A percentile compares a stretch with the other conserved stretches of the same genome.
These are phyloP conservation scores for Macaranga tanarius DNA, from an alignment of 441 rosid species.

Conservation along the genomic window DNA sequence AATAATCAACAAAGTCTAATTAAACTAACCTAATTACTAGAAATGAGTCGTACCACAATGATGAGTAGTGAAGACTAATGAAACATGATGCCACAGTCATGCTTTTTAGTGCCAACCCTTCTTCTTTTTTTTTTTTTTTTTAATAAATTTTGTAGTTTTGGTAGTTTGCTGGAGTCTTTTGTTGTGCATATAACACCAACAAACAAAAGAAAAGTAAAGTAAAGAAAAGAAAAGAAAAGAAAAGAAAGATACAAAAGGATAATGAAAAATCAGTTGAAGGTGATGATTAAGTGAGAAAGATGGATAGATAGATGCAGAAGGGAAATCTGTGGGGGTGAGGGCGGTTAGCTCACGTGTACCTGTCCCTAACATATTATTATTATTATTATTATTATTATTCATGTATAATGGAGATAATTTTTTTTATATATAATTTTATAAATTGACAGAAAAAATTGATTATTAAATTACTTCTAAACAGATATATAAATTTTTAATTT, in stretches of 20 bases:
- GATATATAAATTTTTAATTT: too few relatives aligned
- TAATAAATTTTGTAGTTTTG: conserved; percentile 7
- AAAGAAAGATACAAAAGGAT: conserved; percentile 3
- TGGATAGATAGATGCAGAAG: conserved; percentile 2
- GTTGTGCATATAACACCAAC: conserved; percentile 2
- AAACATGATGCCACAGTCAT: conserved; percentile 21
- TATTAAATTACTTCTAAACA: too few relatives aligned
- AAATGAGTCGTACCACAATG: conserved; percentile 19
- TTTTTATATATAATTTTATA: not conserved
- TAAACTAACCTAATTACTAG: not conserved
- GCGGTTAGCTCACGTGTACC: conserved; percentile 89
- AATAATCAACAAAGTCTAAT: not conserved
- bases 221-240: not conserved
- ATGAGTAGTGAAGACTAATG: conserved; percentile 11
- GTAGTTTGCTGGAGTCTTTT: conserved; percentile 15
- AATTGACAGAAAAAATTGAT: too few relatives aligned
- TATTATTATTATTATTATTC: conserved; percentile 1
- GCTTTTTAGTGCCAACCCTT: conserved; percentile 5
- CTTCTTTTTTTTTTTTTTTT: not conserved
- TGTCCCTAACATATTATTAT: conserved; percentile 38
- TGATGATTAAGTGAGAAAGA: conserved; percentile 42
- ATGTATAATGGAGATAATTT: too few relatives aligned
- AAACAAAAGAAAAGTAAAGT: not conserved
- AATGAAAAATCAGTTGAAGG: conserved; percentile 39
- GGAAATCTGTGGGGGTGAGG: conserved; percentile 34